Conservation (phyloP, 345 rosid genomes). For the Carallia pectinifolia region DNA sequence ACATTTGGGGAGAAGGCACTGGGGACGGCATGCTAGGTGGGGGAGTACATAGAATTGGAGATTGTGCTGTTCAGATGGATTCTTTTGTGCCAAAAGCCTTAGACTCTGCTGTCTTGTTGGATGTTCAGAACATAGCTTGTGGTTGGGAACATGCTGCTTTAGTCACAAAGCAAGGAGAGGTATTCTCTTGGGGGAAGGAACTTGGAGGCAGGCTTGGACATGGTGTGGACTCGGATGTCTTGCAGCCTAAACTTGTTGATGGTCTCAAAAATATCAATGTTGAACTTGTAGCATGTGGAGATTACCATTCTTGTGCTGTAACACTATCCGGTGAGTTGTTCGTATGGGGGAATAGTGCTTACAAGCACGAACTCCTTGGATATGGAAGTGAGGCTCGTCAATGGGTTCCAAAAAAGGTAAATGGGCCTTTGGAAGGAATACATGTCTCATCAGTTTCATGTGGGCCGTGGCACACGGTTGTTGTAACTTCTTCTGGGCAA, state of each 20-base stretch:
- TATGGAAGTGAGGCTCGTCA: conserved; percentile 30
- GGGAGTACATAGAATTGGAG: conserved; percentile 18
- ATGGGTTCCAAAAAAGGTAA: conserved; percentile 56
- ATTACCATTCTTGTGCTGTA: conserved; percentile 67
- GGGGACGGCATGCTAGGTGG: conserved; percentile 22
- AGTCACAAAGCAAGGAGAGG: conserved; percentile 24
- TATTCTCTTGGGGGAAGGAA: conserved; percentile 27
- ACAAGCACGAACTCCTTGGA: conserved; percentile 42
- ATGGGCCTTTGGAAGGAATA: conserved; percentile 54
- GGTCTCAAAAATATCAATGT: conserved; percentile 40
- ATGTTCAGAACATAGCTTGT: conserved; percentile 25
- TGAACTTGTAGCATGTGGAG: conserved; percentile 69
- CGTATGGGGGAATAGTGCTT: conserved; percentile 66
- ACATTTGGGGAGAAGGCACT: conserved; percentile 27
- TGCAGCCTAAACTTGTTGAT: conserved; percentile 54
- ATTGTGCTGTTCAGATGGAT: conserved; percentile 16
- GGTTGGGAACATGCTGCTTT: conserved; percentile 20
- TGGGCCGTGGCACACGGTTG: conserved; percentile 81
- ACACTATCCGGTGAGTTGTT: conserved; percentile 62
- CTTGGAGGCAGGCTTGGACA: conserved; percentile 55
- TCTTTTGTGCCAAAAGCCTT: conserved; percentile 26
- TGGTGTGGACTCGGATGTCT: conserved; percentile 54
- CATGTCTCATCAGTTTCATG: conserved; percentile 65
- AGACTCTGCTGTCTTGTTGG: conserved; percentile 22
- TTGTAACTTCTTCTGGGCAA: conserved; percentile 59